A percentile compares a stretch with the other conserved stretches of the same genome.
phyloP scores from a whole-genome alignment of 2,329 filamentous ascomycete genomes.

The Penicillium sp. region DNA sequence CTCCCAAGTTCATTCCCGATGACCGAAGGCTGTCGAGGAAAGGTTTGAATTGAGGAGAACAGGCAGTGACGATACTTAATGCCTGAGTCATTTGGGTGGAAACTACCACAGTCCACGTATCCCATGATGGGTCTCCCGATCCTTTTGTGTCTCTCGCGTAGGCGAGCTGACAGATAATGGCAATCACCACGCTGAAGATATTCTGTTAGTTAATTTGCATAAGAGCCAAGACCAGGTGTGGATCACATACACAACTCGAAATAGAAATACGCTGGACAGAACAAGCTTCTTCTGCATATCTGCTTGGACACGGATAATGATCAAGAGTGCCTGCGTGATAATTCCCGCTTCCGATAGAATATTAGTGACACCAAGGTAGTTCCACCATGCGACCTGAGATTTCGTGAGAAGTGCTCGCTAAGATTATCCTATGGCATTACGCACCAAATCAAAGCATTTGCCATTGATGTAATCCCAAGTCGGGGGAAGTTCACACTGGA shows the following conservation, averaged over 20 bases:
- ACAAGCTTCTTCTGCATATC: conserved; percentile 16
- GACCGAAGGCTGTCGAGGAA: conserved; percentile 32
- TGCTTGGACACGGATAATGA: conserved; percentile 26
- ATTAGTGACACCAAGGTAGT: conserved; percentile 26
- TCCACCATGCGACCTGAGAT: conserved; percentile 23
- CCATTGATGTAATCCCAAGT: conserved; percentile 24
- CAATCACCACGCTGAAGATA: conserved; percentile 21
- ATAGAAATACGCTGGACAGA: conserved; percentile 20
- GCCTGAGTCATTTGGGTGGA: conserved; percentile 20
- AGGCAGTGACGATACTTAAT: conserved; percentile 31
- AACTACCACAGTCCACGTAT: conserved; percentile 23
- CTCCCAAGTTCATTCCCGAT: conserved; percentile 27
- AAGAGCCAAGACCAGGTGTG: not conserved
- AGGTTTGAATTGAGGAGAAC: conserved; percentile 32
- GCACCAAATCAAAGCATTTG: conserved; percentile 24
- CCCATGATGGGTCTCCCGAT: conserved; percentile 19
- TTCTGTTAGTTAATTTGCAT: not conserved
- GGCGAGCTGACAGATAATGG: conserved; percentile 24
- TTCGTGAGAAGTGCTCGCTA: not conserved
- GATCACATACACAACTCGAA: conserved; percentile 24
- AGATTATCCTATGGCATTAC: not conserved
- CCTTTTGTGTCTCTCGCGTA: conserved; percentile 14
- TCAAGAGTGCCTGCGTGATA: conserved; percentile 22
- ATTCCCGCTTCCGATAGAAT: conserved; percentile 27
- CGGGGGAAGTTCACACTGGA: conserved; percentile 19